Evolutionary conservation across 306 rosid species (phyloP).

Genomic region (Arachis stenosperma): DNA sequence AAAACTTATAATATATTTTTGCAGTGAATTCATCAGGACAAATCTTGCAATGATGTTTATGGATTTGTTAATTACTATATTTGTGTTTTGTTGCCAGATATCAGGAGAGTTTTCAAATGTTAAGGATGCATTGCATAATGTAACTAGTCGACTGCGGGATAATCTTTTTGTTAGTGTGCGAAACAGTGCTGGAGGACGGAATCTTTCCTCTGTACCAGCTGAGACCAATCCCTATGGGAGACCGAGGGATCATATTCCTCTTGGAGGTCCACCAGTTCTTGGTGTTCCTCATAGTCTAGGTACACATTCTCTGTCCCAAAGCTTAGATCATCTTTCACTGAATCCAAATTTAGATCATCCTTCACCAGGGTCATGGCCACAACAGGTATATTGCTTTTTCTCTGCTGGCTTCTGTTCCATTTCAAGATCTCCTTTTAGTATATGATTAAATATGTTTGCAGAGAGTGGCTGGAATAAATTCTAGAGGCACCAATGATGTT

Average conservation of each 20-base stretch:
- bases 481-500: conserved; percentile 55
- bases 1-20: conserved; percentile 1
- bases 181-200: conserved; percentile 57
- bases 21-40: conserved; percentile 20
- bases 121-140: conserved; percentile 81
- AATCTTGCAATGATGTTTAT: conserved; percentile 22
- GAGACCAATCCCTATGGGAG: conserved; percentile 55
- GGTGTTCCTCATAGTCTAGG: conserved; percentile 42
- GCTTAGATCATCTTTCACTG: conserved; percentile 58
- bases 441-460: conserved; percentile 47
- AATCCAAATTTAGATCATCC: conserved; percentile 55
- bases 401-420: conserved; percentile 30
- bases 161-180: conserved; percentile 55
- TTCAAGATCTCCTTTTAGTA: conserved; percentile 12
- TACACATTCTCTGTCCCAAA: conserved; percentile 52
- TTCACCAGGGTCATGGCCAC: conserved; percentile 61
- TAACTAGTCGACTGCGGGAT: conserved; percentile 83
- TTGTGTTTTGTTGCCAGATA: conserved; percentile 54
- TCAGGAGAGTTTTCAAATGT: conserved; percentile 82
- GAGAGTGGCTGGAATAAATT: conserved; percentile 53
- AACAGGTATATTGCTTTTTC: conserved; percentile 54
- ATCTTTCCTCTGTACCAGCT: conserved; percentile 38
- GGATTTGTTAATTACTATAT: conserved; percentile 29
- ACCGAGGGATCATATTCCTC: conserved; percentile 49
- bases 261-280: conserved; percentile 41